Evolutionary conservation across 768 basidiomycete genomes (phyloP).

Genomic region (Phallus indusiatus): DNA sequence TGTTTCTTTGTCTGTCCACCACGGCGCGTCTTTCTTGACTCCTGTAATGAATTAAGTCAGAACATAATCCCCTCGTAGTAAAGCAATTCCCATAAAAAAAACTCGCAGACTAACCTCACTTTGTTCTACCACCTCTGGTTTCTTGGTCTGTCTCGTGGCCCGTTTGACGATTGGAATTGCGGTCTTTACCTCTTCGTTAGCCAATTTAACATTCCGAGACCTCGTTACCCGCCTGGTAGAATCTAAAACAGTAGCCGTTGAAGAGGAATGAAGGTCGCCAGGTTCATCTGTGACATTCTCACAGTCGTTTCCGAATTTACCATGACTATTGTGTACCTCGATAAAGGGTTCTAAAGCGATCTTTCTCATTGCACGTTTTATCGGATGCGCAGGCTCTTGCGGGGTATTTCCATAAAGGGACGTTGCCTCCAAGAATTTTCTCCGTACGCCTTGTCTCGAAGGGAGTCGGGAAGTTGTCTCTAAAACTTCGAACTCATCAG

Average conservation of each 20-base stretch:
- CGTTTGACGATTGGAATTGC: background rate
- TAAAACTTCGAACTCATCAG: background rate
- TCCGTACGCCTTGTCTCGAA: background rate
- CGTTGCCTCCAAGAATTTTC: background rate
- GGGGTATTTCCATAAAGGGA: background rate
- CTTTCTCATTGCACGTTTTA: background rate
- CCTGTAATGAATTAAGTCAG: background rate
- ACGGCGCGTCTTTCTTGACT: background rate
- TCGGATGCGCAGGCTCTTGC: background rate
- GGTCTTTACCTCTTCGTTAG: background rate
- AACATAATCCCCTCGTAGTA: too few species aligned
- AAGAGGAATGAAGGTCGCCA: too few species aligned
- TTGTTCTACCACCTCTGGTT: background rate
- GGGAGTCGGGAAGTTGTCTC: background rate
- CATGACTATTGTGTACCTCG: background rate
- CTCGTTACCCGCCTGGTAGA: background rate
- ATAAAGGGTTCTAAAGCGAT: background rate
- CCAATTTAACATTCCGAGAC: background rate
- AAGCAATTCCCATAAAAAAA: too few species aligned
- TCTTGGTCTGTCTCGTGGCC: background rate
- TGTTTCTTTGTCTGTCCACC: background rate
- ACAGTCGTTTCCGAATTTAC: too few species aligned
- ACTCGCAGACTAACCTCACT: background rate
- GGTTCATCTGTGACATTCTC: too few species aligned
- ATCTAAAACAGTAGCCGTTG: background rate